These are phyloP conservation scores for Gloeostereum incarnatum DNA, from an alignment of 768 basidiomycete genomes.

Conservation along the genomic window DNA sequence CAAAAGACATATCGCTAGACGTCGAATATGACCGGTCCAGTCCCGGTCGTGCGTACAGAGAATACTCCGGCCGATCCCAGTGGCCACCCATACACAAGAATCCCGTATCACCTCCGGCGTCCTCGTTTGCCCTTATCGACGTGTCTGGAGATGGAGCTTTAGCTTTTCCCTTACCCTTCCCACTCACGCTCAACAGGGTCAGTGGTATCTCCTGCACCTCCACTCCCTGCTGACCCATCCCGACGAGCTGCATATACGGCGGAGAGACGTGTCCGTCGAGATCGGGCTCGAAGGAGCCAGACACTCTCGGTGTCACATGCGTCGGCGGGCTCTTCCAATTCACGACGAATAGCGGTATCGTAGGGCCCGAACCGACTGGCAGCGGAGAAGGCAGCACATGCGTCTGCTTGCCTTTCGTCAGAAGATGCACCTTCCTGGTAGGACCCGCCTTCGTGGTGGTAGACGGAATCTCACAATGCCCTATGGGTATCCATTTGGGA, in stretches of 20 bases:
- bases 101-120: slow-evolving; percentile 56
- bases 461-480: slow-evolving; percentile 36
- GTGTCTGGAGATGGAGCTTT: slow-evolving; percentile 33
- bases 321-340: slow-evolving; percentile 53
- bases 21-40: slow-evolving; percentile 36
- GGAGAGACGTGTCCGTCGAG: slow-evolving; percentile 13
- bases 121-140: slow-evolving; percentile 46
- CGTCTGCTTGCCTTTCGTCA: slow-evolving; percentile 63
- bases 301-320: slow-evolving; percentile 43
- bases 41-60: slow-evolving; percentile 13
- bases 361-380: slow-evolving; percentile 35
- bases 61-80: slow-evolving; percentile 33
- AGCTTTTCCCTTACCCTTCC: slow-evolving; percentile 42
- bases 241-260: slow-evolving; percentile 59
- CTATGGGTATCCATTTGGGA: slow-evolving; percentile 45
- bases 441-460: slow-evolving; percentile 11
- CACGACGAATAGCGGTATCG: slow-evolving; percentile 44
- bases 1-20: slow-evolving; percentile 29
- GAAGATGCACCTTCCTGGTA: slow-evolving; percentile 42
- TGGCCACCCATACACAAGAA: slow-evolving; percentile 45
- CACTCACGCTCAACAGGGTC: slow-evolving; percentile 28
- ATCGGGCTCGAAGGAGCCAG: slow-evolving; percentile 19
- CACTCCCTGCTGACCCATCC: slow-evolving; percentile 60
- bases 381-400: slow-evolving; percentile 64
- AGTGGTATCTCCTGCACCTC: slow-evolving; percentile 66